phyloP scores from a whole-genome alignment of 306 rosid species.

The Herpetospermum pedunculosum region DNA sequence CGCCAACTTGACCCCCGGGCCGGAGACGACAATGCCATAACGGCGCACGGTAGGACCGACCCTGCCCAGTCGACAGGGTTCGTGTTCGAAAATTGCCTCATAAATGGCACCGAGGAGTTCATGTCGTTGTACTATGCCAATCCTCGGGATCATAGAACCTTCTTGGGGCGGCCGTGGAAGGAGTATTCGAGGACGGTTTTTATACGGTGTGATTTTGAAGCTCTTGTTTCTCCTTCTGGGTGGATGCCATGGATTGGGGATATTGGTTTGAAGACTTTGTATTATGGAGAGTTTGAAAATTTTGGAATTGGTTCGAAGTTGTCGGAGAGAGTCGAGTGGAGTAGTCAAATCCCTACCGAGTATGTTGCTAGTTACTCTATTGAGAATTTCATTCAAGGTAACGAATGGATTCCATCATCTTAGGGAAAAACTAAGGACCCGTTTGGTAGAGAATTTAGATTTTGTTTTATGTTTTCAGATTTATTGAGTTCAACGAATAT shows the following conservation, averaged over 20 bases:
- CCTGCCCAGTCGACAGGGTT: conserved; percentile 69
- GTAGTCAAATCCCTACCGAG: conserved; percentile 38
- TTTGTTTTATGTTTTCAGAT: too few relatives aligned
- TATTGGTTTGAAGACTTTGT: conserved; percentile 52
- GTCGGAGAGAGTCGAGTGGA: conserved; percentile 48
- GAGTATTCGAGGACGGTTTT: conserved; percentile 59
- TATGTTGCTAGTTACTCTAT: conserved; percentile 38
- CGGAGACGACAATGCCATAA: conserved; percentile 40
- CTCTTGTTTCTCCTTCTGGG: conserved; percentile 34
- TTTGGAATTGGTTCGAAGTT: conserved; percentile 32
- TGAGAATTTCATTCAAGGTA: conserved; percentile 72
- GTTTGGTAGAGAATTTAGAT: too few relatives aligned
- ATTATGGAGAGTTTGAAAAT: conserved; percentile 57
- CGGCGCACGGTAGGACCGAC: conserved; percentile 79
- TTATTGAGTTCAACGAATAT: too few relatives aligned
- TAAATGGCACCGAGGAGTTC: conserved; percentile 74
- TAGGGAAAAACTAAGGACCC: not conserved
- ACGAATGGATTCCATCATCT: conserved; percentile 33
- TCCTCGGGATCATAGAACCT: conserved; percentile 55
- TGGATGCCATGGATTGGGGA: conserved; percentile 69
- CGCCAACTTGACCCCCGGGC: conserved; percentile 35
- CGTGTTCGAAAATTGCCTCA: conserved; percentile 53
- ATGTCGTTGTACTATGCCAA: conserved; percentile 42
- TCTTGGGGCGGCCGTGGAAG: conserved; percentile 96
- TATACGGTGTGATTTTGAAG: conserved; percentile 32